Base-by-base conservation (phyloP, 2,329 filamentous ascomycete genomes). In the Cercospora brassicicola region DNA sequence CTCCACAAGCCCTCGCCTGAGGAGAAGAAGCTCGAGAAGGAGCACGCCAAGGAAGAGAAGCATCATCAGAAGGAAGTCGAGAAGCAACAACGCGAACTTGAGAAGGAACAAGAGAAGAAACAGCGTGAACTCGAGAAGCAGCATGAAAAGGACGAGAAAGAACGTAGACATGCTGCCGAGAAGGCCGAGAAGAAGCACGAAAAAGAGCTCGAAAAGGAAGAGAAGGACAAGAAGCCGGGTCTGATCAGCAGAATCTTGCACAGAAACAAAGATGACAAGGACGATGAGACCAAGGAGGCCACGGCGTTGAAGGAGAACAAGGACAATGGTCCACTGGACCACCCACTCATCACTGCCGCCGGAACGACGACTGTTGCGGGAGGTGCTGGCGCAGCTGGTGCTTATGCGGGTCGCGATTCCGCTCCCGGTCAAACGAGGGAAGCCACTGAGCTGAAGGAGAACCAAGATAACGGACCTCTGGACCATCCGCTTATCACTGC, bases 161-260 rank as follows among this genome's bases (percentile, higher is more conserved):
- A 57, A 31, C 53, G 53, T 3, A 30, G 53, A 11, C 53, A 57
- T 18, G 59, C 59, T 13, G 59, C 59, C 31, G 67, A 71, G n/a
- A 67, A 75, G 39, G 69, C 73, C 5, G 67, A 76, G 59, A 78
- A 79, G 71, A 65, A 71, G 10, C 67, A 70, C 9, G 71, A 77
- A 62, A 70, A 76, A 63, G 72, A 61, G 8, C 67, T 69, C 8
- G 71, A 77, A 60, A 70, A 76, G 64, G 72, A 61, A 11, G 68
- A 65, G 70, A 81, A 80, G 64, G 77, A 80, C 61, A 74, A 78
- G 72, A 78, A 77, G 64, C 72, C 70, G 5, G 69, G 74, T 20
- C 64, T 78, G 4, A 60, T 77, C 8, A 65, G 74, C 57, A 70
- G 67, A 11, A 75, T 78, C 42, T 61, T 77, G 55, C 76, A 77